Evolutionary conservation across 2,329 filamentous ascomycete genomes (phyloP), one percentile per base, ranked within the genome.

Genomic region (Simplicillium aogashimaense): DNA sequence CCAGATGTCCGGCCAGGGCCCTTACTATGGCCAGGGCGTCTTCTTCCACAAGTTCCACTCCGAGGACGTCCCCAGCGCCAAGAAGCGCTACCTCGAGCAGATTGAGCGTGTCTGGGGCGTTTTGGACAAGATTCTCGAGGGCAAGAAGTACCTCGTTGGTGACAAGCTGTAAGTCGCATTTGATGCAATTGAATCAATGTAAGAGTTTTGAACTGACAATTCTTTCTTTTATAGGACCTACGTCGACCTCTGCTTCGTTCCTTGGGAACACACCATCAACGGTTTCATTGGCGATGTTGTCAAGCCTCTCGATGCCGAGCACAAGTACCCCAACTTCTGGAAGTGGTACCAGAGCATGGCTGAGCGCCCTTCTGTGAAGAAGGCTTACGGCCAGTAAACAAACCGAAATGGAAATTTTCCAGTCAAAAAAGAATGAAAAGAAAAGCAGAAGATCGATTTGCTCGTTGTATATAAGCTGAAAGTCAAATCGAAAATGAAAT

Each of bases 1-100:
- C 43, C 61, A 65, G 37, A 56, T 56, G 46, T 63, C 58, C 13
- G 61, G 61, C 12, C 61, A 63, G 48, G 61, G 61, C 1, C 62
- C 61, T 2, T 64, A 65, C 42, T 64, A 48, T 35, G 58, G 59
- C 35, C 59, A 56, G 47, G 48, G 45, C 15, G 43, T 49, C 7
- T 61, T 58, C 57, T 62, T 58, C 43, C 43, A 47, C 43, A 43
- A 40, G 3, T 59, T 36, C 43, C 51, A 58, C 39, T 45, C 44
- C 2, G 57, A 57, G 29, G 42, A 53, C 11, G 40, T 59, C 10
- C 51, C 50, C 9, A 50, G 45, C 6, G 57, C 55, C 39, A 56
- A 52, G 45, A 46, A 53, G 29, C 51, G 57, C 7, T 61, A 61
- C 45, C 45, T 45, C 10, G 50, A 56, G 29, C 49, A 61, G 45